A percentile compares a stretch with the other conserved stretches of the same genome.
Conservation (phyloP, 164 flowering plant species). For the Vitis rupestris region DNA sequence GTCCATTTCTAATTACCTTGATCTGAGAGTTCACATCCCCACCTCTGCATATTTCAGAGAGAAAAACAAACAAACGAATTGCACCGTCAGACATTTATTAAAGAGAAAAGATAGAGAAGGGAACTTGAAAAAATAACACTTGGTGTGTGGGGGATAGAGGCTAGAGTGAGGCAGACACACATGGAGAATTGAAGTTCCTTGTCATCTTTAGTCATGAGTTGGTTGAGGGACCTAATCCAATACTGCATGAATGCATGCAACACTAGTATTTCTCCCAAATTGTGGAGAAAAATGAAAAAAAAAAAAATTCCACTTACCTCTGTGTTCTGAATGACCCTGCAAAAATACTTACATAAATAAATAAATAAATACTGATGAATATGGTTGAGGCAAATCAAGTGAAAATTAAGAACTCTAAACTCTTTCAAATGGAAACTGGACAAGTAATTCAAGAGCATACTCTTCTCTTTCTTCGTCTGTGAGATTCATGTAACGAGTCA, state of each 20-base stretch:
- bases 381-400: not conserved
- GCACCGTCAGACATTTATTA: not conserved
- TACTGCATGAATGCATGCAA: conserved; percentile 18
- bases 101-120: not conserved
- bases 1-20: conserved; percentile 13
- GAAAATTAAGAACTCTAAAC: not conserved
- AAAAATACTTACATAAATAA: not conserved
- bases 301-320: conserved; percentile 13
- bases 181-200: conserved; percentile 32
- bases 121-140: not conserved
- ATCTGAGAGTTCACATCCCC: conserved; percentile 16
- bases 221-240: conserved; percentile 21
- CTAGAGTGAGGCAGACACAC: conserved; percentile 13
- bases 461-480: conserved; percentile 28
- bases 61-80: not conserved
- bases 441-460: conserved; percentile 7
- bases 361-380: not conserved
- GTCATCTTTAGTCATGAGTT: conserved; percentile 29
- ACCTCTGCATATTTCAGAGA: conserved; percentile 1
- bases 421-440: not conserved
- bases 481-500: conserved; percentile 25
- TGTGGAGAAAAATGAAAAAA: not conserved
- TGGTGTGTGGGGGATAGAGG: not conserved
- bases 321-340: conserved; percentile 24
- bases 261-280: no score